phyloP scores from a whole-genome alignment of 805 yeast genomes.

The Metschnikowia lunata region DNA sequence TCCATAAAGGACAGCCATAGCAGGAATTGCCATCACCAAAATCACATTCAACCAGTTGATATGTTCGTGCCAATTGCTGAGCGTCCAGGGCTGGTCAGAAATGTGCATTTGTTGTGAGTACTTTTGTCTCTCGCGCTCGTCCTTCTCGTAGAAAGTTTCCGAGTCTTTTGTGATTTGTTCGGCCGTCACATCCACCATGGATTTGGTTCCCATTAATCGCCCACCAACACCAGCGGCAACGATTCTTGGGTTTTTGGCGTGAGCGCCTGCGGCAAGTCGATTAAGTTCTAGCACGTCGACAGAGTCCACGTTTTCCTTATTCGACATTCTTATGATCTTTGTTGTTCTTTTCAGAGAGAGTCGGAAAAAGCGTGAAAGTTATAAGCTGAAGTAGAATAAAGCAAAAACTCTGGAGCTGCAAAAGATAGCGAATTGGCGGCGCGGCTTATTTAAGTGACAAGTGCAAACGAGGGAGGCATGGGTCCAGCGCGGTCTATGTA shows the following conservation, averaged over 20 bases:
- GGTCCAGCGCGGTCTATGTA: too few species aligned
- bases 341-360: not conserved
- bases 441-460: too few species aligned
- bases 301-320: slow-evolving; percentile 20
- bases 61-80: slow-evolving; percentile 65
- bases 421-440: too few species aligned
- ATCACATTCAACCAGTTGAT: slow-evolving; percentile 74
- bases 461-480: too few species aligned
- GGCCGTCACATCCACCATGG: slow-evolving; percentile 63
- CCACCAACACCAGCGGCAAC: slow-evolving; percentile 80
- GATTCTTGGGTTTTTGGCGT: slow-evolving; percentile 63
- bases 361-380: not conserved
- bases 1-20: slow-evolving; percentile 47
- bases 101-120: slow-evolving; percentile 49
- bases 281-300: slow-evolving; percentile 68
- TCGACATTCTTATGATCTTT: not conserved
- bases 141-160: slow-evolving; percentile 34
- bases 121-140: slow-evolving; percentile 36
- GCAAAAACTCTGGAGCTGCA: too few species aligned
- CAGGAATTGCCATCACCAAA: slow-evolving; percentile 60
- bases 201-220: slow-evolving; percentile 74
- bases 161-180: slow-evolving; percentile 54
- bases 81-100: slow-evolving; percentile 76
- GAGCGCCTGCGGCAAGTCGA: slow-evolving; percentile 77
- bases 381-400: too few species aligned